Evolutionary conservation across 2,329 filamentous ascomycete species (phyloP), one percentile per base, ranked within the genome.

Genomic region (Talaromyces sp.): DNA sequence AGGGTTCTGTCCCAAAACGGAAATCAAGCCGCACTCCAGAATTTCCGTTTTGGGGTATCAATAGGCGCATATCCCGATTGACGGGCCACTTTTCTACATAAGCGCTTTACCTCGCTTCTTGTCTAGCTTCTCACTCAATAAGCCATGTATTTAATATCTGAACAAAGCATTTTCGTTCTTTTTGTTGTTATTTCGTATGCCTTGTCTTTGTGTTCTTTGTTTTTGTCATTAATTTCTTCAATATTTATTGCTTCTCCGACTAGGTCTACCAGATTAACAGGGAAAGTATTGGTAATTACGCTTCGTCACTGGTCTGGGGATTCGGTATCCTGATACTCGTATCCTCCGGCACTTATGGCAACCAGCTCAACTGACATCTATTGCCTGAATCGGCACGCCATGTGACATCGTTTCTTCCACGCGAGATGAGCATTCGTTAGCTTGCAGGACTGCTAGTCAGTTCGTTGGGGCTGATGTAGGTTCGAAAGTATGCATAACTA

Each of bases 31-130:
- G 57, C 49, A 33, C 56, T 14, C 16, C 24, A 50, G 31, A 16
- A 59, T 66, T 66, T 57, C 64, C 64, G 31, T 47, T 58, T 66
- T 57, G 13, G 59, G 41, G 60, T 59, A 52, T 66, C 64, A 66
- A 66, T 66, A 66, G 52, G 33, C 47, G 35, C 54, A 56, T 50
- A 50, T 43, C 11, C 50, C 52, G 49, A 50, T 63, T 63, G 60
- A 57, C 13, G 39, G 37, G 39, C 16, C 14, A 59, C n/a, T 16
- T 63, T 57, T 57, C 33, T 57, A 54, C 60, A 56, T 56, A 22
- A 56, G n/a, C 31, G 31, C 52, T 56, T 56, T 56, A 56, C 39
- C 31, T 56, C 52, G 33, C 33, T 37, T 22, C 31, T 7, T 37
- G 27, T 35, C 50, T 56, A 56, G 52, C 52, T 37, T 35, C 11